phyloP scores from a whole-genome alignment of 75 land plant genomes.

The Selaginella moellendorffii region DNA sequence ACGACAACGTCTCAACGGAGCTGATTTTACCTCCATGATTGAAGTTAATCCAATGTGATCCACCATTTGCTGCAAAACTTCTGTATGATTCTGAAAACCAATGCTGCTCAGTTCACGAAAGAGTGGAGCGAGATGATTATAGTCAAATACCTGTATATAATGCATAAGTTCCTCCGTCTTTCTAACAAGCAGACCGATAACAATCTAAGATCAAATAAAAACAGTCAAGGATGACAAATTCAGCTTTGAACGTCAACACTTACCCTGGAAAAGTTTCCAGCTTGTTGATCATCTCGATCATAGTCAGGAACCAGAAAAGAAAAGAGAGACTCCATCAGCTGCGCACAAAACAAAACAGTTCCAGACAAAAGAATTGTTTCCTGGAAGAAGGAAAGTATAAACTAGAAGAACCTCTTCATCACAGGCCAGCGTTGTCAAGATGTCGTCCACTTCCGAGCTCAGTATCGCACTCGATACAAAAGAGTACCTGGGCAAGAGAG shows the following conservation, averaged over 20 bases:
- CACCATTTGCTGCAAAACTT: slow-evolving; percentile 50
- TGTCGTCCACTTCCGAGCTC: slow-evolving; percentile 89
- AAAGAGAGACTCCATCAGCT: slow-evolving; percentile 2
- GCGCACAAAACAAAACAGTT: slow-evolving; percentile 1
- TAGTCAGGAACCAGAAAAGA: background rate
- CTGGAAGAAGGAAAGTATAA: background rate
- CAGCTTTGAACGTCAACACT: background rate
- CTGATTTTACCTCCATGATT: slow-evolving; percentile 87
- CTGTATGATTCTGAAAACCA: slow-evolving; percentile 60
- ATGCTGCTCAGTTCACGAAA: too few relatives aligned
- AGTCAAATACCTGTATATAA: slow-evolving; percentile 57
- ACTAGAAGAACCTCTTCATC: slow-evolving; percentile 61
- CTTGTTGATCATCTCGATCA: background rate
- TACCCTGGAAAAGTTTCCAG: background rate
- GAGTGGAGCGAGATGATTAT: background rate
- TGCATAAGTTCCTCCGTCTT: slow-evolving; percentile 68
- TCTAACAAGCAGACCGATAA: slow-evolving; percentile 62
- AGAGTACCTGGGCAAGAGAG: slow-evolving; percentile 48
- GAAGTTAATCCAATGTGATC: slow-evolving; percentile 90
- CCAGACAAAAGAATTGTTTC: too few relatives aligned
- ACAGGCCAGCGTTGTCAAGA: slow-evolving; percentile 78
- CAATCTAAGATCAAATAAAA: slow-evolving; percentile 41
- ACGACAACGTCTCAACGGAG: background rate
- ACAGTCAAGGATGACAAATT: background rate
- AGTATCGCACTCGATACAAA: slow-evolving; percentile 91